Evolutionary conservation across 2,329 filamentous ascomycete species (phyloP).

Genomic region (Pseudogymnoascus sp.): DNA sequence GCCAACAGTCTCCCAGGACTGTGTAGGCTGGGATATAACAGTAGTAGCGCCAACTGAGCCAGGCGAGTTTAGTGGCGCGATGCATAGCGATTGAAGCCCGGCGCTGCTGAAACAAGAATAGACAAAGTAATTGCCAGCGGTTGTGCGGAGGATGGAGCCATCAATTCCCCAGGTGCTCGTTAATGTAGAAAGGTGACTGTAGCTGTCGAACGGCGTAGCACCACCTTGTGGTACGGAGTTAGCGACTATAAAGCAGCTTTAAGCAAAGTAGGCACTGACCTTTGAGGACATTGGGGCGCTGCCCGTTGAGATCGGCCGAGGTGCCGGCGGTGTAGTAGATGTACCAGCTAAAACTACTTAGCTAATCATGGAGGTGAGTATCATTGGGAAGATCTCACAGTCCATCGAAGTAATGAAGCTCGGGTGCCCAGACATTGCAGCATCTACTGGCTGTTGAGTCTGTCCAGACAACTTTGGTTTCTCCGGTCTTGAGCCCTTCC

Average conservation of each 20-base stretch:
- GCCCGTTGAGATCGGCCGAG: conserved; percentile 37
- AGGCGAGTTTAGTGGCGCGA: conserved; percentile 33
- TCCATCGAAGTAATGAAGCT: conserved; percentile 43
- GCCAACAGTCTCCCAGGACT: conserved; percentile 42
- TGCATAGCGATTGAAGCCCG: conserved; percentile 34
- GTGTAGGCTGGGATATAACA: conserved; percentile 43
- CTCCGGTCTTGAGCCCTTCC: conserved; percentile 45
- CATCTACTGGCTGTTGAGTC: conserved; percentile 38
- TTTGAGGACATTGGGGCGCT: conserved; percentile 44
- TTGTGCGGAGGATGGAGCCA: conserved; percentile 42
- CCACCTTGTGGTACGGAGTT: conserved; percentile 34
- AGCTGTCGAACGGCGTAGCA: conserved; percentile 42
- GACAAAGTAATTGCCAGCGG: conserved; percentile 43
- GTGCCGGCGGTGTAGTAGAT: conserved; percentile 49
- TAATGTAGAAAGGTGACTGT: conserved; percentile 40
- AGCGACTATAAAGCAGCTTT: neutral
- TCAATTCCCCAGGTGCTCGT: conserved; percentile 46
- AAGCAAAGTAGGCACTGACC: conserved; percentile 27
- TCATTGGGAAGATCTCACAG: conserved; percentile 17
- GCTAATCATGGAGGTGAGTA: neutral
- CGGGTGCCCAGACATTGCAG: conserved; percentile 52
- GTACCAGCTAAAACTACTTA: conserved; percentile 34
- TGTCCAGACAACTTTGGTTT: conserved; percentile 43
- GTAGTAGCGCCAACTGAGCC: conserved; percentile 36
- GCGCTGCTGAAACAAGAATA: conserved; percentile 43